These are phyloP conservation scores for Tephrocybe sp. DNA, from an alignment of 768 basidiomycete species.

Conservation along the genomic window DNA sequence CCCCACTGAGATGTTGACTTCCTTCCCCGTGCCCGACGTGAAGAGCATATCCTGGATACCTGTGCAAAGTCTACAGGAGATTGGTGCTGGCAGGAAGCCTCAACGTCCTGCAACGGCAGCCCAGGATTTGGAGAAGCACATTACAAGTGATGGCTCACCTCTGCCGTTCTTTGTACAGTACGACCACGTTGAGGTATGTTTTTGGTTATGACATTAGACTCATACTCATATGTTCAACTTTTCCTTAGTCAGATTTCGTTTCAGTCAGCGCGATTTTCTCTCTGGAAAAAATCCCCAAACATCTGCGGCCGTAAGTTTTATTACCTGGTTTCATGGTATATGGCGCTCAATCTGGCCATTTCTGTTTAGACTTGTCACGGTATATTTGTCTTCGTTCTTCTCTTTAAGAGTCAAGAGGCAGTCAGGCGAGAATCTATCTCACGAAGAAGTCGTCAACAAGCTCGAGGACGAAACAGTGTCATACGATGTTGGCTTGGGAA, in stretches of 20 bases:
- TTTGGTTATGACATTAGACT: conserved; percentile 1
- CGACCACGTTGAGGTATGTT: conserved; percentile 80
- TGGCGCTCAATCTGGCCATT: conserved; percentile 6
- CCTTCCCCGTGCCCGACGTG: conserved; percentile 90
- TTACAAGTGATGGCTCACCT: conserved; percentile 64
- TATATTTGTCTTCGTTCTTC: conserved; percentile 86
- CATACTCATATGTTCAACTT: not conserved
- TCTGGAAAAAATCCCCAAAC: conserved; percentile 65
- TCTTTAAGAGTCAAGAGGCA: conserved; percentile 76
- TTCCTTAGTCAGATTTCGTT: conserved; percentile 85
- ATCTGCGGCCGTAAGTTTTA: conserved; percentile 68
- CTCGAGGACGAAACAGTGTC: conserved; percentile 91
- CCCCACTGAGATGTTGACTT: conserved; percentile 74
- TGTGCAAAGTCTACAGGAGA: conserved; percentile 62
- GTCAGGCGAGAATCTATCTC: conserved; percentile 67
- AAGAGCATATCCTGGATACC: conserved; percentile 93
- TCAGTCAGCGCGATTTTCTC: conserved; percentile 80
- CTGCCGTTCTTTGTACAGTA: conserved; percentile 92
- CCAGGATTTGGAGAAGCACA: conserved; percentile 54
- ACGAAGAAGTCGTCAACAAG: conserved; percentile 89
- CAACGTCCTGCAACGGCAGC: conserved; percentile 25
- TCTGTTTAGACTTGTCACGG: conserved; percentile 61
- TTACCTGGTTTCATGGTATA: not conserved
- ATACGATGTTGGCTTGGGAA: conserved; percentile 73
- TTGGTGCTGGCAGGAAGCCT: conserved; percentile 45